These are phyloP conservation scores for Sphaerobolus stellatus DNA, from an alignment of 1,284 basidiomycete species.

Conservation along the genomic window DNA sequence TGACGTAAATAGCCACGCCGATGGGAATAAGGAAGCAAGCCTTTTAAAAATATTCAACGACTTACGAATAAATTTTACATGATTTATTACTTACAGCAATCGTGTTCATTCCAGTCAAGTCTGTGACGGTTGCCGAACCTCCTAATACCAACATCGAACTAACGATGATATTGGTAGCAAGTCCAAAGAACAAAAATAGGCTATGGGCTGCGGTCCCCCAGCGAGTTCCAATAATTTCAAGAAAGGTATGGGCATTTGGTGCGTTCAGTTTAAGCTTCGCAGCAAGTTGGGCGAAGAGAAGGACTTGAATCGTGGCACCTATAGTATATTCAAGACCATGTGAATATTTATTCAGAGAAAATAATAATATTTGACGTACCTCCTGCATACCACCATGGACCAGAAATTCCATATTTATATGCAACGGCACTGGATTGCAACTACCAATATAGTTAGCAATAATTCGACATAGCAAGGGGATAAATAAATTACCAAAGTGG, in stretches of 20 bases:
- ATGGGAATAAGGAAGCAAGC: constrained; percentile 65
- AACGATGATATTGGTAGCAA: constrained; percentile 64
- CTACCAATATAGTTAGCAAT: constrained; percentile 30
- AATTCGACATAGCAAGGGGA: constrained; percentile 5
- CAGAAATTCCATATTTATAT: constrained; percentile 78
- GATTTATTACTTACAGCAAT: constrained; percentile 44
- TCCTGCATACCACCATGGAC: constrained; percentile 70
- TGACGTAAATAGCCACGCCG: constrained; percentile 56
- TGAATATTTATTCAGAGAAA: not conserved
- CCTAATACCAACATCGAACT: constrained; percentile 61
- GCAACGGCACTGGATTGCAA: constrained; percentile 78
- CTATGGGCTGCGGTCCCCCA: constrained; percentile 59
- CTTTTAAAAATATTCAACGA: constrained; percentile 21
- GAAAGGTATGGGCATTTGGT: constrained; percentile 57
- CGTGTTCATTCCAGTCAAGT: constrained; percentile 55
- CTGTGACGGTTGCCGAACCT: constrained; percentile 60
- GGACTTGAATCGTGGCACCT: constrained; percentile 41
- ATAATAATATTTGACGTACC: constrained; percentile 14
- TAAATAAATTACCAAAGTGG: constrained; percentile 50
- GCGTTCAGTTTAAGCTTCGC: constrained; percentile 56
- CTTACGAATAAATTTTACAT: not conserved
- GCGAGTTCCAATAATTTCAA: constrained; percentile 62
- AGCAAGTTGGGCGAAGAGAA: constrained; percentile 51
- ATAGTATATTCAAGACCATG: not conserved
- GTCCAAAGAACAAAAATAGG: constrained; percentile 67